Conservation (phyloP, 1,284 basidiomycete genomes). For the Earliella scabrosa region DNA sequence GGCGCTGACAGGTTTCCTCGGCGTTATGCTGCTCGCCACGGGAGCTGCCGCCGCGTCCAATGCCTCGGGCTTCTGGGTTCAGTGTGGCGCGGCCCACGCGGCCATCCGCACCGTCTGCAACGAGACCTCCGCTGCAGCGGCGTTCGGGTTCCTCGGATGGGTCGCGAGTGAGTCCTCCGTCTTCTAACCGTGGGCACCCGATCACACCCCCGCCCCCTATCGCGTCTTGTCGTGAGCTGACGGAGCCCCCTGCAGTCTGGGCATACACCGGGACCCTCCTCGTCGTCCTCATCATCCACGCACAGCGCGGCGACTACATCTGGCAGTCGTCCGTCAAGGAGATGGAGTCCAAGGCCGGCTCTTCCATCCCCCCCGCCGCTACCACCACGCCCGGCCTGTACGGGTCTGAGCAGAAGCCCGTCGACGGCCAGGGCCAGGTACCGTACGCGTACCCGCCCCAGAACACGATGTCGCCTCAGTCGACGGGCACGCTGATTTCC, state of each 20-base stretch:
- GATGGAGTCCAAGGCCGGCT: conserved; percentile 5
- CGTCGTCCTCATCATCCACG: conserved; percentile 20
- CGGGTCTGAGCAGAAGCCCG: conserved; percentile 14
- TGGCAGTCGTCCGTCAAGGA: conserved; percentile 21
- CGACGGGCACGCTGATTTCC: conserved; percentile 1
- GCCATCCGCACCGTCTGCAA: conserved; percentile 11
- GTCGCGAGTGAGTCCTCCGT: conserved; percentile 12
- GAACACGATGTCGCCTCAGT: conserved; percentile 2
- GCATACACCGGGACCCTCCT: conserved; percentile 18
- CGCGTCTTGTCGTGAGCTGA: background rate
- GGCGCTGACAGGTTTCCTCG: conserved; percentile 18
- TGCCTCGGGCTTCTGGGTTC: conserved; percentile 18
- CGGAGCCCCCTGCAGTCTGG: conserved; percentile 8
- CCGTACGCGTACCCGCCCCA: conserved; percentile 19
- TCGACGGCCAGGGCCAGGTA: conserved; percentile 6
- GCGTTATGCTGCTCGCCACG: conserved; percentile 21
- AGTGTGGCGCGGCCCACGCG: conserved; percentile 12
- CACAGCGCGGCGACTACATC: conserved; percentile 22
- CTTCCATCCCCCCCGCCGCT: conserved; percentile 3
- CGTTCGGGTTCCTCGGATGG: conserved; percentile 24
- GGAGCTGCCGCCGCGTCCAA: conserved; percentile 18
- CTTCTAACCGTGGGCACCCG: background rate
- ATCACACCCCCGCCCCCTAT: background rate
- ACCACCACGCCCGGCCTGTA: conserved; percentile 1
- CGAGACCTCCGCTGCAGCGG: conserved; percentile 19